Base-by-base conservation (phyloP, 768 basidiomycete species). In the Holtermannia corniformis region DNA sequence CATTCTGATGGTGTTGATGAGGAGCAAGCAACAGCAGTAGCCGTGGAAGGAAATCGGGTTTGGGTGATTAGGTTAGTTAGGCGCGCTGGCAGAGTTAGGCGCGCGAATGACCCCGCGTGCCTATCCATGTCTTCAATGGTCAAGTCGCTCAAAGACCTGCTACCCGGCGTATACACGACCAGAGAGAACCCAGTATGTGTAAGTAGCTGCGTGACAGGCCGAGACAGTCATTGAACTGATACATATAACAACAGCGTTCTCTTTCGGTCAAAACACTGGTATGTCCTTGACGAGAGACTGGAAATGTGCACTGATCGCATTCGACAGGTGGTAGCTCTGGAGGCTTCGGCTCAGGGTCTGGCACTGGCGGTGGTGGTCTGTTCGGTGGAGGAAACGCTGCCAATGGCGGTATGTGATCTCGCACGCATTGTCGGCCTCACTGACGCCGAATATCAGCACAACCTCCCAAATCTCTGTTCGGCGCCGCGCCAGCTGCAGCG, bases 1-100 rank as follows among this genome's bases (percentile, higher is more conserved):
- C 62, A 65, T 67, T 13, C 13, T 55, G 49, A 45, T 42, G 20
- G 24, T 43, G 41, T 53, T 19, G 48, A 44, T 24, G 42, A 42
- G 24, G 40, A 40, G 11, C 22, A 49, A 26, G 47, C 41, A 37
- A 44, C 32, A 37, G 10, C 10, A 7, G 16, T 7, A 37, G 32
- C 32, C 16, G n/a, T n/a, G n/a, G 32, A 37, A 37, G 32, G 32
- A 37, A 37, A 37, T 37, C 32, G 32, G 16, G 32, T 37, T 7
- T 16, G 32, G 32, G n/a, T n/a, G n/a, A n/a, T n/a, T n/a, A n/a
- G n/a, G n/a, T n/a, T n/a, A n/a, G n/a, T n/a, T n/a, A n/a, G n/a
- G n/a, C n/a, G n/a, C n/a, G n/a, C n/a, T n/a, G n/a, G n/a, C n/a
- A n/a, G n/a, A n/a, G n/a, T n/a, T n/a, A n/a, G n/a, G n/a, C n/a